A percentile compares a stretch with the other conserved stretches of the same genome.
phyloP scores from a whole-genome alignment of 116 monocot genomes.

The Zostera marina region DNA sequence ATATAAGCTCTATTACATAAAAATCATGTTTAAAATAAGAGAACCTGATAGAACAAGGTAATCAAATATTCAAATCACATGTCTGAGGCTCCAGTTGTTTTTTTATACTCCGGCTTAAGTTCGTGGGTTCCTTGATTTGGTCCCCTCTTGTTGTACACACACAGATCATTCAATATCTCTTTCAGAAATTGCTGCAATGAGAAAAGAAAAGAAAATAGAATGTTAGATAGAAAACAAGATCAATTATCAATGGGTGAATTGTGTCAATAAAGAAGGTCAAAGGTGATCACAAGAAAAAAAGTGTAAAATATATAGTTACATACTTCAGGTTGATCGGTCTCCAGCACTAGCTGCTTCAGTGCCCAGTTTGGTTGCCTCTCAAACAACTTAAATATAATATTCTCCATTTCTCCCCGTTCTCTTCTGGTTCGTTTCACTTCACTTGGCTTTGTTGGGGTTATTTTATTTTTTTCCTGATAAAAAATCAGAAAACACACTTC shows the following conservation, averaged over 20 bases:
- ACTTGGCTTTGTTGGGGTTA: slow-evolving; percentile 51
- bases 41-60: too few species aligned
- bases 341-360: slow-evolving; percentile 71
- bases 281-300: too few species aligned
- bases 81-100: slow-evolving; percentile 47
- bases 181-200: slow-evolving; percentile 85
- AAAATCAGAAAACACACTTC: background rate
- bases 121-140: slow-evolving; percentile 97
- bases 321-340: slow-evolving; percentile 99
- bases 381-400: slow-evolving; percentile 96
- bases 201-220: background rate
- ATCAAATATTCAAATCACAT: too few species aligned
- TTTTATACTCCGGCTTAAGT: slow-evolving; percentile 97
- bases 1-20: too few species aligned
- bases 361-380: slow-evolving; percentile 98
- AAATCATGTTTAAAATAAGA: too few species aligned
- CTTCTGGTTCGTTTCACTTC: slow-evolving; percentile 82
- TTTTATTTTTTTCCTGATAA: slow-evolving; percentile 73
- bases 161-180: slow-evolving; percentile 89
- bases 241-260: too few species aligned
- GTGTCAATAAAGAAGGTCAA: too few species aligned
- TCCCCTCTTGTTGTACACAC: slow-evolving; percentile 93
- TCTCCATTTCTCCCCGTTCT: slow-evolving; percentile 81
- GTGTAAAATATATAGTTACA: background rate
- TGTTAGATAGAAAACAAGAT: too few species aligned